These are phyloP conservation scores for Epichloe sibirici DNA, from an alignment of 2,329 filamentous ascomycete species.

Conservation along the genomic window DNA sequence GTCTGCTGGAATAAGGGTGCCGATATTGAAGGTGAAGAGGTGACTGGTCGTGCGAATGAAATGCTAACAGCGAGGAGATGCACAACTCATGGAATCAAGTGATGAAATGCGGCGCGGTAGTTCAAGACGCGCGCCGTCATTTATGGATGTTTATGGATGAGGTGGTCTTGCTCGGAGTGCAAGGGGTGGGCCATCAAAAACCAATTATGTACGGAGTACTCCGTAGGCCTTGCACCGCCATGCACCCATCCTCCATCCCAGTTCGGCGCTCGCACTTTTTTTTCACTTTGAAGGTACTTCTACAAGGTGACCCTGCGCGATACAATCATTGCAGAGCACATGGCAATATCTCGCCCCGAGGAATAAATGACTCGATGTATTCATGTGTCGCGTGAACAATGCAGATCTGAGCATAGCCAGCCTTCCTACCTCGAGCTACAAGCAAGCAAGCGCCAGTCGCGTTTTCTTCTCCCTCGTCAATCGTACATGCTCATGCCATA, in stretches of 20 bases:
- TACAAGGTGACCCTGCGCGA: not conserved
- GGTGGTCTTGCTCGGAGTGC: conserved; percentile 7
- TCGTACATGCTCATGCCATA: not conserved
- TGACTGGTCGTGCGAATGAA: too few relatives aligned
- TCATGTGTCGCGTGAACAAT: not conserved
- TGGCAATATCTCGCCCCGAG: not conserved
- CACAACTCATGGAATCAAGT: too few relatives aligned
- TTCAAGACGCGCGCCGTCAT: not conserved
- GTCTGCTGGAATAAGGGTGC: not conserved
- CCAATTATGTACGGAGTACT: too few relatives aligned
- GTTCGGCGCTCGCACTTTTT: too few relatives aligned
- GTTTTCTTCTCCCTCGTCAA: not conserved
- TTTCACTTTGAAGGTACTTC: too few relatives aligned
- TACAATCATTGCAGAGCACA: not conserved
- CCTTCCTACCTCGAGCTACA: not conserved
- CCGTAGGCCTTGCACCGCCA: too few relatives aligned
- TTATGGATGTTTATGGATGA: conserved; percentile 7
- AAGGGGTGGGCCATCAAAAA: too few relatives aligned
- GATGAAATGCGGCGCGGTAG: too few relatives aligned
- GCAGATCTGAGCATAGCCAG: not conserved
- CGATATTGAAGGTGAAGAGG: not conserved
- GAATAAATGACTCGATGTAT: not conserved
- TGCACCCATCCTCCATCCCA: too few relatives aligned
- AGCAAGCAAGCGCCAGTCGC: not conserved
- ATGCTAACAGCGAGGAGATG: too few relatives aligned